Percentiles rank a stretch among this genome's conserved stretches.
These are phyloP conservation scores for carrot (Daucus carota) DNA, from an alignment of 129 eudicot species.

Conservation along the genomic window DNA sequence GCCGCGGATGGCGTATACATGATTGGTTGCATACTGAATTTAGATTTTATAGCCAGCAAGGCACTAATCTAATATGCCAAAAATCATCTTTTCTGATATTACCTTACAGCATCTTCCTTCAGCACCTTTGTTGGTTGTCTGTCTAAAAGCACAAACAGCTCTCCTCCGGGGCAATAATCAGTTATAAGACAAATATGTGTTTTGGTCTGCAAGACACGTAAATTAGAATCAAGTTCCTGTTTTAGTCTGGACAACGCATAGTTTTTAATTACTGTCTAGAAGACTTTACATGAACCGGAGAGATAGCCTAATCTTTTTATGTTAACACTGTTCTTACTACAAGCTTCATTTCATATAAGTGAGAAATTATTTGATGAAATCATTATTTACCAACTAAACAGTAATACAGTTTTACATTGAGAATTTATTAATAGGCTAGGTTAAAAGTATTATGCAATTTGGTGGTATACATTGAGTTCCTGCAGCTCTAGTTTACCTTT, in stretches of 20 bases:
- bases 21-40: background rate
- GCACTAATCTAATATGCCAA: background rate
- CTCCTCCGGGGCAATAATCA: conserved; percentile 98
- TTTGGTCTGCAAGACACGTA: conserved; percentile 50
- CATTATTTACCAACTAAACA: background rate
- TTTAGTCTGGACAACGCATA: background rate
- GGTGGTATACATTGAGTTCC: background rate
- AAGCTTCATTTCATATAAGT: background rate
- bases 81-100: conserved; percentile 1
- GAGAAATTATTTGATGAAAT: background rate
- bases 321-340: background rate
- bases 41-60: background rate
- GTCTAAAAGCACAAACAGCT: conserved; percentile 85
- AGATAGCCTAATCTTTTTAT: too few relatives aligned
- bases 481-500: background rate
- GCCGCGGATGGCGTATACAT: background rate
- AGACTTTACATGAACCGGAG: background rate
- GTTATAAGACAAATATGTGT: conserved; percentile 91
- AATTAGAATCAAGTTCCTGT: background rate
- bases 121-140: conserved; percentile 81
- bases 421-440: background rate
- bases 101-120: conserved; percentile 97
- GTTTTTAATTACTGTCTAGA: background rate
- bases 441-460: background rate
- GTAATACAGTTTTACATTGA: background rate